Conservation (phyloP, 345 rosid species). For the Mangifera indica region DNA sequence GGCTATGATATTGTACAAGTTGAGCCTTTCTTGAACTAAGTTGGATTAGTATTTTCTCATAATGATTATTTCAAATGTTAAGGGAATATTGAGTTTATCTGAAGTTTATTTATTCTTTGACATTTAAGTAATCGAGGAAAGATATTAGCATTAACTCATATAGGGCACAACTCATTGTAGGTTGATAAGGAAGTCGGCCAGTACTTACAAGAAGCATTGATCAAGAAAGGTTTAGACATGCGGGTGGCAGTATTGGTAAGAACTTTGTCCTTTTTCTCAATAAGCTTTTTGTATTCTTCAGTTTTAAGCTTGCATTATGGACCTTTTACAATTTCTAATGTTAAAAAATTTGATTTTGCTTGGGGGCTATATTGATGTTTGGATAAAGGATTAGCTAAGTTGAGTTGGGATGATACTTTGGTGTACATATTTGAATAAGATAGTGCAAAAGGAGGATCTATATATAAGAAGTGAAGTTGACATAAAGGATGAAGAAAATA, state of each 20-base stretch:
- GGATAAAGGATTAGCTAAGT: neutral
- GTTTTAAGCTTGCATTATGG: neutral
- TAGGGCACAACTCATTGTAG: conserved; percentile 39
- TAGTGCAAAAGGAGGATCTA: neutral
- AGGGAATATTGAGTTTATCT: neutral
- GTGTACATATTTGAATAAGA: neutral
- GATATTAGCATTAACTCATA: neutral
- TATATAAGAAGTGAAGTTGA: neutral
- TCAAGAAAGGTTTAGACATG: conserved; percentile 61
- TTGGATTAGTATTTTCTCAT: neutral
- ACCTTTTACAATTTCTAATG: neutral
- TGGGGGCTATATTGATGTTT: neutral
- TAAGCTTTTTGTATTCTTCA: neutral
- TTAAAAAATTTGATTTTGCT: neutral
- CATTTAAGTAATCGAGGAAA: neutral
- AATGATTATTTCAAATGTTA: neutral
- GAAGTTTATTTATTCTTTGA: neutral
- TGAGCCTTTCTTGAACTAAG: neutral
- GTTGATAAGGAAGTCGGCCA: conserved; percentile 71
- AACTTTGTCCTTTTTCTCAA: conserved; percentile 1
- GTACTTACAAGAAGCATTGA: conserved; percentile 59
- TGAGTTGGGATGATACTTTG: neutral
- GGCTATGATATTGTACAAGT: neutral
- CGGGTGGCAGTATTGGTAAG: conserved; percentile 72
- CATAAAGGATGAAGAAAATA: neutral